phyloP scores from a whole-genome alignment of 805 yeast genomes.

The Saccharomycopsis sp. region DNA sequence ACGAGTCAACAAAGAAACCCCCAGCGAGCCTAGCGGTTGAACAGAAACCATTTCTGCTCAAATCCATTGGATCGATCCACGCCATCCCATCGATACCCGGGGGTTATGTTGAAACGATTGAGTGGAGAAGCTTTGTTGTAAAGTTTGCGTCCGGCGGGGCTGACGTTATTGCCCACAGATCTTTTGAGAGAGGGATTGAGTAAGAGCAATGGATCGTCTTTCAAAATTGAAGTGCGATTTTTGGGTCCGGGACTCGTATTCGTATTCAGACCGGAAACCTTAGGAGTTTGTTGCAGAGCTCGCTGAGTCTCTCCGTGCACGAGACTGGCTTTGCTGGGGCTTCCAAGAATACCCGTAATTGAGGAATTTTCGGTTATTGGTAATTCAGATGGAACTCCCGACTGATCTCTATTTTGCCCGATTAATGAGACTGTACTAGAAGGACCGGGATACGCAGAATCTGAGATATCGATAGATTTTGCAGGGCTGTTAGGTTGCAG shows the following conservation, averaged over 20 bases:
- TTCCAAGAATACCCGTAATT: too few relatives aligned
- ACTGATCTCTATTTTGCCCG: too few relatives aligned
- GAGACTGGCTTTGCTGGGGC: neutral
- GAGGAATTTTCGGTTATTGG: neutral
- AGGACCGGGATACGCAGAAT: neutral
- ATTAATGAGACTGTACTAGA: neutral
- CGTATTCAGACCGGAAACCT: neutral
- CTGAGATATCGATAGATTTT: neutral
- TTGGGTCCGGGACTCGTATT: neutral
- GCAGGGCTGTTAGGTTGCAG: neutral
- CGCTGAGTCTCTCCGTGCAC: neutral
- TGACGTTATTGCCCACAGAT: neutral
- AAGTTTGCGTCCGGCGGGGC: constrained; percentile 27
- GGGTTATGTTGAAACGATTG: constrained; percentile 68
- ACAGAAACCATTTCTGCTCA: constrained; percentile 53
- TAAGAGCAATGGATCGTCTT: constrained; percentile 18
- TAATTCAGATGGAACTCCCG: too few relatives aligned
- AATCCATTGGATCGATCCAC: constrained; percentile 85
- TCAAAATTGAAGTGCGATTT: too few relatives aligned
- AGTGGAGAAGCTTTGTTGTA: constrained; percentile 46
- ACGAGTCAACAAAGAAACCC: neutral
- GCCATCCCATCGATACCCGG: constrained; percentile 91
- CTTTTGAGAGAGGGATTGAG: neutral
- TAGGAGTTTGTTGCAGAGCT: neutral
- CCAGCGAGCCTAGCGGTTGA: neutral